Evolutionary conservation across 768 basidiomycete genomes (phyloP), one percentile per base, ranked within the genome.

Genomic region (Chalciporus pseudorubinellus): DNA sequence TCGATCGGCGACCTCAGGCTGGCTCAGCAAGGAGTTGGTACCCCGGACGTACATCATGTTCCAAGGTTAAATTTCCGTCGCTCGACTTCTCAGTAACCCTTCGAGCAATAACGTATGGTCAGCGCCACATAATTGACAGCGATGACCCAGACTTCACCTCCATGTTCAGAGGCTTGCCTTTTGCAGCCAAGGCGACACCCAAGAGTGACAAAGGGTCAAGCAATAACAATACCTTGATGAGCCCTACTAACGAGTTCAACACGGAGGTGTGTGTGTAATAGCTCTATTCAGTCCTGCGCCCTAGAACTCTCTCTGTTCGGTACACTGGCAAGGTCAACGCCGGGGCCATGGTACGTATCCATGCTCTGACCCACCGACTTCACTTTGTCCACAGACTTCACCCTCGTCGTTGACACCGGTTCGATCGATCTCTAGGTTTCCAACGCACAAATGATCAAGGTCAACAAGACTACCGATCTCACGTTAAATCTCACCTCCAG

Each of bases 401-500:
- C 55, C 44, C 53, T 67, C 44, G 12, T 58, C 14, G 44, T 67
- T 24, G 66, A 67, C 39, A 67, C 68, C 0, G 66, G 66, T 28
- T 67, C 66, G 39, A 67, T 63, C 48, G 68, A 67, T 44, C 58
- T 67, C 43, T 69, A 63, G 66, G 56, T 67, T 20, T 16, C 43
- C 19, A 20, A 34, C 21, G 26, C 31, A 42, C 49, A 57, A 48
- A 67, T 56, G 6, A 50, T 74, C 11, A 50, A 66, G 6, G 44
- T 71, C 10, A 61, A 62, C 28, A 63, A 62, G n/a, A 47, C 56
- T 26, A 71, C 74, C 12, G 60, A 65, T 40, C 58, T 69, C 11
- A 53, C 59, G 24, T 56, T 67, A 1, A 63, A 64, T 41, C 57
- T 69, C 31, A 65, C 67, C 18, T 77, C 73, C 53, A 74, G 74